These are phyloP conservation scores for Dryas integrifolia DNA, from an alignment of 331 rosid species.

Conservation along the genomic window DNA sequence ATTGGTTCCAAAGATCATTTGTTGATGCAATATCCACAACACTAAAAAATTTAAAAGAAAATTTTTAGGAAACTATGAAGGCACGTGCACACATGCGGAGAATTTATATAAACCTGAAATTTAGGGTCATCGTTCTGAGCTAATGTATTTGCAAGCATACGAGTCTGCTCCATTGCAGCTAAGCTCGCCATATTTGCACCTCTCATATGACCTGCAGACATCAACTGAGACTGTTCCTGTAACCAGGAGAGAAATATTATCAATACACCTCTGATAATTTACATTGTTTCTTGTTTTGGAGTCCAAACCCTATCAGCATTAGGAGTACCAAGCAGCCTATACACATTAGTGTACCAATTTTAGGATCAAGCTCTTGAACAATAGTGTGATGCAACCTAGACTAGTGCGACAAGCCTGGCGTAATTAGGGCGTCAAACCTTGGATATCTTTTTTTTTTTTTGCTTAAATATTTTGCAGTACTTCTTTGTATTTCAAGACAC, in stretches of 20 bases:
- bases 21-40: background rate
- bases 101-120: conserved; percentile 68
- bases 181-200: conserved; percentile 60
- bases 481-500: background rate
- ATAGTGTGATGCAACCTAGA: background rate
- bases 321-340: background rate
- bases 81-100: background rate
- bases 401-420: background rate
- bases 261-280: background rate
- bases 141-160: conserved; percentile 89
- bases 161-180: conserved; percentile 94
- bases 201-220: conserved; percentile 66
- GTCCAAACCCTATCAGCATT: background rate
- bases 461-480: background rate
- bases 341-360: background rate
- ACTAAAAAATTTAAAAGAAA: background rate
- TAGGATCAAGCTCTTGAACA: background rate
- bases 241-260: conserved; percentile 8
- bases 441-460: background rate
- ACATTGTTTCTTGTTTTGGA: background rate
- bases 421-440: background rate
- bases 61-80: background rate
- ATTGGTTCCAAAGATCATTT: background rate
- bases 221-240: conserved; percentile 68
- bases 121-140: conserved; percentile 92